Evolutionary conservation across 2,329 filamentous ascomycete genomes (phyloP), one percentile per base, ranked within the genome.

Genomic region (Colletotrichum gigasporum): DNA sequence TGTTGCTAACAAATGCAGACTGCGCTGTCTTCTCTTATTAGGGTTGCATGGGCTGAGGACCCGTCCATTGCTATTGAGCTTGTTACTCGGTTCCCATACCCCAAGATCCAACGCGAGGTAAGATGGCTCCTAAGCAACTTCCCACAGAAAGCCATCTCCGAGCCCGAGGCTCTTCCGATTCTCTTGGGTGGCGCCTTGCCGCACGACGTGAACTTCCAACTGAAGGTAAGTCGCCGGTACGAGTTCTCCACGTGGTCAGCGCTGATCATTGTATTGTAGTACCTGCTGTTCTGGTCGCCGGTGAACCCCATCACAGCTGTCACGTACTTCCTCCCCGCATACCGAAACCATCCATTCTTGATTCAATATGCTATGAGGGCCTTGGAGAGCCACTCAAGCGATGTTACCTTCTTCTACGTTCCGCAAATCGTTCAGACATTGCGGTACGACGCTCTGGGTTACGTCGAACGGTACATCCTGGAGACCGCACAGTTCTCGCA

Each of bases 401-500:
- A 98, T 74, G 90, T 98, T 18, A 97, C 95, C 0, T 99, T 99
- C 83, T 99, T 98, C 79, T 98, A 97, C 73, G 96, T 99, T 3
- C 96, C 96, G 6, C 96, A 99, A 75, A 96, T 99, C 70, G 96
- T 99, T 12, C 96, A 99, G 76, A 91, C 93, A 42, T 85, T 99
- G 42, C 91, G 96, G 56, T 97, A 98, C 71, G 96, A 99, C 82
- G 87, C 86, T 11, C 83, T 99, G 22, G 96, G 96, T 59, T 99
- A 99, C 73, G 94, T 97, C 2, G 94, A 97, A 77, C 88, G 95
- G 44, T 99, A 97, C 74, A 98, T 99, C 58, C 85, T 98, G 14
- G 96, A 99, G 79, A 97, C 96, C 1, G 96, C 94, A 1, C 95
- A 96, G 71, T 94, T 97, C 73, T 98, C 96, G n/a, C 96, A 98